Base-by-base conservation (phyloP, 2,329 filamentous ascomycete genomes). In the Fusarium haematococcum region DNA sequence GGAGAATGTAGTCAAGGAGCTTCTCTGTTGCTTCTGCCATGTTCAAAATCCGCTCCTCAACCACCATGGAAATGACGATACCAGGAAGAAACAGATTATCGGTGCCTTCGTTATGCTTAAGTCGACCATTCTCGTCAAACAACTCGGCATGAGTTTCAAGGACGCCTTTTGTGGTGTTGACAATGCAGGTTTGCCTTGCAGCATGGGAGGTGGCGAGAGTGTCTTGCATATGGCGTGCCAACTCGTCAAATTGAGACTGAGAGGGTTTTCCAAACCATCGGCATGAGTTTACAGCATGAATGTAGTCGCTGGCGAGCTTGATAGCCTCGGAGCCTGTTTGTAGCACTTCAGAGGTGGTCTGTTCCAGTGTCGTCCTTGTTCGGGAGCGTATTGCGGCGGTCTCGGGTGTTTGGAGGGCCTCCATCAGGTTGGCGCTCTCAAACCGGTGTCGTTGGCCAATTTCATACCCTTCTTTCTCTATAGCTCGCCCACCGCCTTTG, bases 11-110 rank as follows among this genome's bases (percentile, higher is more conserved):
- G 5, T 79, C 77, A 0, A 88, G 74, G 0, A 88, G 69, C 1
- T 69, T 68, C 41, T 85, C 81, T 6, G 82, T 78, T 0, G 80
- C 75, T 0, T 32, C 56, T 0, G 75, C 74, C n/a, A 71, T 65
- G 6, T 59, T 78, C 18, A 75, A 69, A 7, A 87, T 79, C 16
- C 84, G 81, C 75, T 88, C 86, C 63, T 88, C 85, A 9, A 86
- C 80, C 5, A 87, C 84, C 84, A 88, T 86, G 16, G 83, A 82
- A 5, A 86, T 70, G 3, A 87, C 79, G n/a, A 88, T 80, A 1
- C 83, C 85, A 0, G 81, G 78, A 2, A 87, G 66, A 9, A 79
- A 75, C 0, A 79, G 78, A 6, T 79, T 73, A 0, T 78, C 74
- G 3, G 63, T 33, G 11, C 75, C 69, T 4, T 77, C 75, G 0